phyloP scores from a whole-genome alignment of 169 alveolate species.

The Plasmodium gonderi region DNA sequence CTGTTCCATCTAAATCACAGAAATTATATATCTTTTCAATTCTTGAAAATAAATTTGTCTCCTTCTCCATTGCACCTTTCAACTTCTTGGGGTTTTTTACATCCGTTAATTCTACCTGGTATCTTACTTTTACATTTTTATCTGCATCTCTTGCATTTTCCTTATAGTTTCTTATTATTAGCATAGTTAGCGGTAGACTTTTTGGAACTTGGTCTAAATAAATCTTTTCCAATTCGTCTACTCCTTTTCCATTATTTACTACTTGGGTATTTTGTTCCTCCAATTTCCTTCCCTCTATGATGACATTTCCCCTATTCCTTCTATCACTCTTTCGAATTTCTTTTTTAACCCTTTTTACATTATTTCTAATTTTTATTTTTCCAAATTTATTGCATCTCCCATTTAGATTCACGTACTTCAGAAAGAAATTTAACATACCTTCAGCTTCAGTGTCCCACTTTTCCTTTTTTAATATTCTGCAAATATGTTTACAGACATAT shows the following conservation, averaged over 20 bases:
- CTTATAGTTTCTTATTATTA: conserved; percentile 34
- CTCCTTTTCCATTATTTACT: not conserved
- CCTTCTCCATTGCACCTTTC: conserved; percentile 21
- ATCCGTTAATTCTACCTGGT: conserved; percentile 43
- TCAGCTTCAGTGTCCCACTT: conserved; percentile 28
- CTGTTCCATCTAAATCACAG: conserved; percentile 4
- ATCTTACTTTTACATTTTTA: conserved; percentile 23
- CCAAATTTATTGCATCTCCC: not conserved
- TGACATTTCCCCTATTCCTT: conserved; percentile 1
- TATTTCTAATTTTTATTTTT: not conserved
- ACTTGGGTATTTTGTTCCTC: not conserved
- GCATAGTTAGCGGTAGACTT: conserved; percentile 62
- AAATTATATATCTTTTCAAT: conserved; percentile 46
- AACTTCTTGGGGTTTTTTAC: conserved; percentile 5
- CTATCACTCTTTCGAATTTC: not conserved
- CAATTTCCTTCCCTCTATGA: not conserved
- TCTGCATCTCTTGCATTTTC: not conserved
- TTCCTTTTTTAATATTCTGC: conserved; percentile 14
- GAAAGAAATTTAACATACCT: conserved; percentile 4
- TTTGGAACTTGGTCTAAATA: conserved; percentile 13
- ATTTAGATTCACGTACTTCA: not conserved
- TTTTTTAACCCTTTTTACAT: not conserved
- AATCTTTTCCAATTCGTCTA: conserved; percentile 10
- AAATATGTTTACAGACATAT: not conserved
- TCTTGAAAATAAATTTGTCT: conserved; percentile 45